phyloP scores from a whole-genome alignment of 1,284 basidiomycete genomes.

The Cutaneotrichosporon dermatis region DNA sequence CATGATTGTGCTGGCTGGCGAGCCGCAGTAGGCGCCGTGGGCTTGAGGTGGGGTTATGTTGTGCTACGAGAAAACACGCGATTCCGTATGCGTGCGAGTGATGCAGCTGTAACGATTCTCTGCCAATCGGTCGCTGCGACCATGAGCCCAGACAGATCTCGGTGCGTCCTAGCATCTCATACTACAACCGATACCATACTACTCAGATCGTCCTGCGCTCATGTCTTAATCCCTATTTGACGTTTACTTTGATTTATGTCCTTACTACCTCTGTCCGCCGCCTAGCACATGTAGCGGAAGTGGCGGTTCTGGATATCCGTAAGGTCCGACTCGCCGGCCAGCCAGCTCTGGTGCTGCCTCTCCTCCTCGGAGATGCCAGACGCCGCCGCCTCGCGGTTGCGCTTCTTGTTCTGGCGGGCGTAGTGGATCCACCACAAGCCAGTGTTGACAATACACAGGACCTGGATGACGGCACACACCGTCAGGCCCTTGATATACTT shows the following conservation, averaged over 20 bases:
- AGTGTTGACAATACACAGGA: conserved; percentile 13
- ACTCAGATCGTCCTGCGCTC: no score
- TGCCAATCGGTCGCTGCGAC: no score
- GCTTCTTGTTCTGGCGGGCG: conserved; percentile 21
- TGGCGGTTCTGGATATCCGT: conserved; percentile 23
- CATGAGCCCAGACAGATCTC: no score
- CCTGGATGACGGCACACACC: conserved; percentile 20
- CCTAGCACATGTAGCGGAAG: conserved; percentile 9
- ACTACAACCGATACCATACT: no score
- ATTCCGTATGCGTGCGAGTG: no score
- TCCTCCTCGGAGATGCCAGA: conserved; percentile 26
- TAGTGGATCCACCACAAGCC: conserved; percentile 26
- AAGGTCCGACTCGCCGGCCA: conserved; percentile 31
- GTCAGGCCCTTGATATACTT: conserved; percentile 19
- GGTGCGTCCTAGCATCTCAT: no score
- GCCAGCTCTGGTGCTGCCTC: conserved; percentile 22
- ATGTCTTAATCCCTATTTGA: no score
- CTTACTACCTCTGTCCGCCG: no score
- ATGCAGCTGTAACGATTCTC: no score
- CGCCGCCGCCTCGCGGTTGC: conserved; percentile 17
- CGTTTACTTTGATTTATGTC: no score
- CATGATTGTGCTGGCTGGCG: conserved; percentile 48
- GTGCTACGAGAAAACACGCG: no score
- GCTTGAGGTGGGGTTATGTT: no score
- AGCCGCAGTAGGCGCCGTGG: conserved; percentile 23